These are phyloP conservation scores for Neurospora crassa DNA, from an alignment of 2,329 filamentous ascomycete species.

Conservation along the genomic window DNA sequence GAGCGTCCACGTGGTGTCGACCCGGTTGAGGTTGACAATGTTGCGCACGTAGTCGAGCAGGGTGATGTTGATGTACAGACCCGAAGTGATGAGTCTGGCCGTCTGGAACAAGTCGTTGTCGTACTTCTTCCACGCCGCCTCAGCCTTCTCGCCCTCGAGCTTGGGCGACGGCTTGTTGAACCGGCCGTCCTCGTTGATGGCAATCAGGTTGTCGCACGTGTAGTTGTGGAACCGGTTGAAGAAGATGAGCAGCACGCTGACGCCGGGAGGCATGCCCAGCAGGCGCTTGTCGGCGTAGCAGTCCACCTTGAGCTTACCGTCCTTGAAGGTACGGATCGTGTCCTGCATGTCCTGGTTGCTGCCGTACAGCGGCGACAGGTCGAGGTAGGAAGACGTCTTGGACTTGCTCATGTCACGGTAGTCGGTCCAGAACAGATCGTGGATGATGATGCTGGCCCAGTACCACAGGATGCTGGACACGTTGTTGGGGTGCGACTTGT, in stretches of 20 bases:
- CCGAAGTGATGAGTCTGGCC: constrained; percentile 62
- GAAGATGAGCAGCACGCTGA: constrained; percentile 65
- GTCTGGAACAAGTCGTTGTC: constrained; percentile 76
- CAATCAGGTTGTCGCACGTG: constrained; percentile 65
- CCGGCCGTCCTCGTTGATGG: constrained; percentile 76
- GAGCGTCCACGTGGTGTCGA: constrained; percentile 70
- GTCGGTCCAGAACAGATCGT: constrained; percentile 66
- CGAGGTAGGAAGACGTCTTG: constrained; percentile 63
- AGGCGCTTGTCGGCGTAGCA: constrained; percentile 62
- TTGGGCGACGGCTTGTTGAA: constrained; percentile 56
- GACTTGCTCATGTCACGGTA: constrained; percentile 47
- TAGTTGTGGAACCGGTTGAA: constrained; percentile 84
- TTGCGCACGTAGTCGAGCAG: constrained; percentile 71
- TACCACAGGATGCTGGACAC: constrained; percentile 64
- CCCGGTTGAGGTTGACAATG: constrained; percentile 43
- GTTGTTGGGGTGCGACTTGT: constrained; percentile 57
- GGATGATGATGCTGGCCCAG: constrained; percentile 64
- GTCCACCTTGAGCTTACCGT: constrained; percentile 65
- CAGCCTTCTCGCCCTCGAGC: constrained; percentile 38
- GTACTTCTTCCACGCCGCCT: constrained; percentile 53
- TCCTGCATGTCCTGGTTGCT: constrained; percentile 58
- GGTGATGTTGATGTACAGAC: constrained; percentile 71
- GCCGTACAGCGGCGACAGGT: constrained; percentile 63
- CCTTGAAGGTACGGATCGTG: constrained; percentile 57
- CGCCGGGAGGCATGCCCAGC: constrained; percentile 61